These are phyloP conservation scores for Teratosphaeriaceae sp. DNA, from an alignment of 2,329 filamentous ascomycete species.

Conservation along the genomic window DNA sequence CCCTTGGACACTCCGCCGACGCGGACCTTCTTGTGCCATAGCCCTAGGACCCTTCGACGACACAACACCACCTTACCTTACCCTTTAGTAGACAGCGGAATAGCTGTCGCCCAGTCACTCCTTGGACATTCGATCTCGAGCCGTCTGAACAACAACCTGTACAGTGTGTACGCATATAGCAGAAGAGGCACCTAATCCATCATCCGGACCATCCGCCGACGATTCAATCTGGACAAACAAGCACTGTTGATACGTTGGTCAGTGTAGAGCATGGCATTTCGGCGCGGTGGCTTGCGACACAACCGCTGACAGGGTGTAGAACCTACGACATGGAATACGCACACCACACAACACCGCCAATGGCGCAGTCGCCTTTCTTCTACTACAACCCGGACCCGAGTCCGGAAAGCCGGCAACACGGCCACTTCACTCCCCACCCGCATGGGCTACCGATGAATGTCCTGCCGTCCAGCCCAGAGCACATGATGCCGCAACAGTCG, in stretches of 20 bases:
- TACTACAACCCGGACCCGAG: conserved; percentile 77
- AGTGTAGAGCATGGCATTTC: not conserved
- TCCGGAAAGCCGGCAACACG: conserved; percentile 65
- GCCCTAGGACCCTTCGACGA: no score
- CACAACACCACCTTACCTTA: not conserved
- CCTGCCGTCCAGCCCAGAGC: conserved; percentile 41
- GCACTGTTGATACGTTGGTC: not conserved
- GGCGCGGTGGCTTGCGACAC: not conserved
- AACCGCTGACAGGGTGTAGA: not conserved
- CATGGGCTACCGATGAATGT: conserved; percentile 38
- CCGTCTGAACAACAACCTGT: conserved; percentile 15
- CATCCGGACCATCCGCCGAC: conserved; percentile 5
- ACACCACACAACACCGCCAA: conserved; percentile 41
- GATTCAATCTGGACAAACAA: not conserved
- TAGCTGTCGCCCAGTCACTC: conserved; percentile 15
- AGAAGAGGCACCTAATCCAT: conserved; percentile 15
- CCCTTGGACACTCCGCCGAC: no score
- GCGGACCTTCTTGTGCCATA: no score
- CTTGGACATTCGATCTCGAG: conserved; percentile 12
- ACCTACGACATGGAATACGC: conserved; percentile 28
- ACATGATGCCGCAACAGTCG: conserved; percentile 37
- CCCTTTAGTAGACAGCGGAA: conserved; percentile 7
- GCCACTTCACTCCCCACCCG: conserved; percentile 60
- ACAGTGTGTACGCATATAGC: conserved; percentile 12
- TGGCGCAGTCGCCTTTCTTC: conserved; percentile 73